Conservation (phyloP, 75 land plant genomes). For the Pseudotsuga menziesii region DNA sequence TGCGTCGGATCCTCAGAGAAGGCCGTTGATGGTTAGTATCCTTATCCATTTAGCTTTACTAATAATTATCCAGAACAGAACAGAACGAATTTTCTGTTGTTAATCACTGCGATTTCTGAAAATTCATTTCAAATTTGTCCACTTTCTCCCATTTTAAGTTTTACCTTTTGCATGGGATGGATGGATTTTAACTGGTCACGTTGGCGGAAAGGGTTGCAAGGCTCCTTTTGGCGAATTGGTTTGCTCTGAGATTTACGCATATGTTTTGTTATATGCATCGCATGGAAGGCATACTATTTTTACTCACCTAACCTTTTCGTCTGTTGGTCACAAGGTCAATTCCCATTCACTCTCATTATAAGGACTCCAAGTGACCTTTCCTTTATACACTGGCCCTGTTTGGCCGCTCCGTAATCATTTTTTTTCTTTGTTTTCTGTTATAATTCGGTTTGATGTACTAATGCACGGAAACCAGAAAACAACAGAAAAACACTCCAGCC, state of each 20-base stretch:
- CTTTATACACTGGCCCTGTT: no score
- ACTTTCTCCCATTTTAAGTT: not conserved
- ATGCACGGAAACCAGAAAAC: no score
- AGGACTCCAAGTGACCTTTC: no score
- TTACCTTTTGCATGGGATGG: not conserved
- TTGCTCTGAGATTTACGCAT: not conserved
- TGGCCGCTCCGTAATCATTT: no score
- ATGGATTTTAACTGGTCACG: not conserved
- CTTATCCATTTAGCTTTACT: not conserved
- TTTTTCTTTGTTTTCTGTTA: no score
- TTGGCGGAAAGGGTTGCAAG: not conserved
- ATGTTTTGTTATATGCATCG: not conserved
- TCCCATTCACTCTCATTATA: no score
- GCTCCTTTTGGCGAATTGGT: not conserved
- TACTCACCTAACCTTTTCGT: not conserved
- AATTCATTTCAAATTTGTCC: not conserved
- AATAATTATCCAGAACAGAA: not conserved
- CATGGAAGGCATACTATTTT: not conserved
- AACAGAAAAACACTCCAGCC: no score
- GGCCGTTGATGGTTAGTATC: slow-evolving; percentile 7
- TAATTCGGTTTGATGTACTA: no score
- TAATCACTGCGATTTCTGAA: not conserved
- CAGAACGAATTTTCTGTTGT: not conserved
- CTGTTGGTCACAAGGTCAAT: not conserved
- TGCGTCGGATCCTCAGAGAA: slow-evolving; percentile 10